These are phyloP conservation scores for Coemansia sp. DNA, from an alignment of 192 early-diverging fungal species.

Conservation along the genomic window DNA sequence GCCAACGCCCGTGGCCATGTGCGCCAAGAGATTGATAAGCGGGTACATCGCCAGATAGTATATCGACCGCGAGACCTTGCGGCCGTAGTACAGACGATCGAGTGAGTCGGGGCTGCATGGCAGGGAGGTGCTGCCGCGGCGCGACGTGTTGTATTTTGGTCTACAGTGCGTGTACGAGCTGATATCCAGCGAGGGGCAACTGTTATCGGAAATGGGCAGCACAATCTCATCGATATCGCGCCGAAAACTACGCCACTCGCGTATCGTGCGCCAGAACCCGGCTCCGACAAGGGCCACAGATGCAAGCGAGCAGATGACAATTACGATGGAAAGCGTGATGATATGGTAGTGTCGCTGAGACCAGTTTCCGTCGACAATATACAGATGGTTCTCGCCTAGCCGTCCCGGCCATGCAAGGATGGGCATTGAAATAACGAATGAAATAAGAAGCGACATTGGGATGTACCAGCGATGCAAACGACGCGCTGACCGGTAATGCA, in stretches of 20 bases:
- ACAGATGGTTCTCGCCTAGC: slow-evolving; percentile 44
- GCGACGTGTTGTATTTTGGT: not conserved
- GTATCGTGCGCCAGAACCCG: slow-evolving; percentile 51
- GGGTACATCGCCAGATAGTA: slow-evolving; percentile 53
- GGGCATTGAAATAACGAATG: slow-evolving; percentile 38
- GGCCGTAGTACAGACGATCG: slow-evolving; percentile 51
- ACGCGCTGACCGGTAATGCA: slow-evolving; percentile 44
- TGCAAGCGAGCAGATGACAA: slow-evolving; percentile 47
- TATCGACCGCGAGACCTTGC: slow-evolving; percentile 51
- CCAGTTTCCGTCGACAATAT: slow-evolving; percentile 48
- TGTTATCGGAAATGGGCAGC: slow-evolving; percentile 44
- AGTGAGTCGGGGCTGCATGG: slow-evolving; percentile 44
- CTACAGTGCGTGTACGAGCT: not conserved
- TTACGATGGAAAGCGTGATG: slow-evolving; percentile 45
- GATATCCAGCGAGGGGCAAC: slow-evolving; percentile 16
- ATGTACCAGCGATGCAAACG: slow-evolving; percentile 45
- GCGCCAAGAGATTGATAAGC: slow-evolving; percentile 45
- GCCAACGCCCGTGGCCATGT: slow-evolving; percentile 42
- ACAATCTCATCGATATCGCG: slow-evolving; percentile 46
- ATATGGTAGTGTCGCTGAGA: slow-evolving; percentile 51
- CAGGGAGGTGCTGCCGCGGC: slow-evolving; percentile 10
- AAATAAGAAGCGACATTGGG: slow-evolving; percentile 28
- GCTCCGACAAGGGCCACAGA: slow-evolving; percentile 50
- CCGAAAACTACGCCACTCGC: slow-evolving; percentile 48
- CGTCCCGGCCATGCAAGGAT: slow-evolving; percentile 45